Percentiles rank a stretch among this genome's conserved stretches.
Evolutionary conservation across 1,284 basidiomycete species (phyloP).

Genomic region (Athelia psychrophila): DNA sequence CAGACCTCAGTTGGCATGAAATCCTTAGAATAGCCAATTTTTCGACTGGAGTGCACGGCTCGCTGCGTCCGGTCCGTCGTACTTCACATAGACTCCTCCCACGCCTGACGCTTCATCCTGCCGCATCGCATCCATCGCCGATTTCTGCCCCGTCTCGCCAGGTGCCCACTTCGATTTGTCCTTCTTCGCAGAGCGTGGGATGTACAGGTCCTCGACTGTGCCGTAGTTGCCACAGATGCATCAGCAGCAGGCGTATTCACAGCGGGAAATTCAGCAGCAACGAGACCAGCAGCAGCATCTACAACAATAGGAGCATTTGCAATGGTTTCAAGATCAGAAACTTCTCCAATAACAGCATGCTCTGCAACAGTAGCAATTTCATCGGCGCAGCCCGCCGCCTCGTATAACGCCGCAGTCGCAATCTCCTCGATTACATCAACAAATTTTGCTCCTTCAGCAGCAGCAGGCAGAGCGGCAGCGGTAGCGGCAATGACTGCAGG

Average conservation of each 20-base stretch:
- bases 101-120: constrained; percentile 88
- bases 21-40: no score
- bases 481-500: constrained; percentile 38
- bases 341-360: constrained; percentile 39
- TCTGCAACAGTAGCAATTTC: constrained; percentile 32
- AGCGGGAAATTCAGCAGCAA: constrained; percentile 25
- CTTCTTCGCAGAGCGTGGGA: constrained; percentile 86
- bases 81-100: constrained; percentile 92
- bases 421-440: constrained; percentile 69
- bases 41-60: constrained; percentile 72
- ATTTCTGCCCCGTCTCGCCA: constrained; percentile 59
- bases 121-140: constrained; percentile 62
- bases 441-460: constrained; percentile 55
- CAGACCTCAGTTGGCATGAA: constrained; percentile 6
- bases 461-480: constrained; percentile 56
- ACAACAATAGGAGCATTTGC: constrained; percentile 34
- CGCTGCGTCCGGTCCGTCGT: constrained; percentile 58
- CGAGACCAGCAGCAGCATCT: constrained; percentile 23
- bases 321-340: constrained; percentile 36
- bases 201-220: constrained; percentile 81
- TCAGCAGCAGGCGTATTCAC: constrained; percentile 19
- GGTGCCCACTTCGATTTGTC: constrained; percentile 77
- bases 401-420: constrained; percentile 69
- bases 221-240: constrained; percentile 58
- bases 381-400: constrained; percentile 59